phyloP scores from a whole-genome alignment of 2,329 filamentous ascomycete genomes.

The Aspergillus quadricinctus region DNA sequence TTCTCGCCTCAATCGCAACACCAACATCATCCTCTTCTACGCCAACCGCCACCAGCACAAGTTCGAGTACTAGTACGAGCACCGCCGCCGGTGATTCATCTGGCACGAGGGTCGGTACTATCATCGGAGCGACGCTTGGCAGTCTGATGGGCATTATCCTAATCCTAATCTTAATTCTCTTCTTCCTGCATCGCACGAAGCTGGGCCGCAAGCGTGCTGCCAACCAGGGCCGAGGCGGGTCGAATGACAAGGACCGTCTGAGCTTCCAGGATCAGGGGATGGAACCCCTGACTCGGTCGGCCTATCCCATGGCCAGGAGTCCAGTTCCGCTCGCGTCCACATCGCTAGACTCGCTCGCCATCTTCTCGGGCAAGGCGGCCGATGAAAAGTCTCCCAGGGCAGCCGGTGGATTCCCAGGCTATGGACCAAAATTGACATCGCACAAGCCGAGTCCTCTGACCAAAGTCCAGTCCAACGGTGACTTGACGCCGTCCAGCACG shows the following conservation, averaged over 20 bases:
- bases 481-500: slow-evolving; percentile 17
- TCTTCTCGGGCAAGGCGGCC: slow-evolving; percentile 35
- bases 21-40: slow-evolving; percentile 20
- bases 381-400: slow-evolving; percentile 31
- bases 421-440: slow-evolving; percentile 16
- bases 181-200: slow-evolving; percentile 61
- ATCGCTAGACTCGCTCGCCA: slow-evolving; percentile 38
- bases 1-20: slow-evolving; percentile 22
- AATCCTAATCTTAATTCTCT: slow-evolving; percentile 66
- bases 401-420: slow-evolving; percentile 14
- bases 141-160: slow-evolving; percentile 70
- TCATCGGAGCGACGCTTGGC: slow-evolving; percentile 78
- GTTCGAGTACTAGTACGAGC: slow-evolving; percentile 27
- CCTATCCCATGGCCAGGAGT: slow-evolving; percentile 44
- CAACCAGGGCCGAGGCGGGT: slow-evolving; percentile 45
- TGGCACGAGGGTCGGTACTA: slow-evolving; percentile 45
- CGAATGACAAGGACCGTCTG: slow-evolving; percentile 54
- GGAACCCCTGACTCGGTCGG: slow-evolving; percentile 38
- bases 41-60: slow-evolving; percentile 25
- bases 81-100: slow-evolving; percentile 30
- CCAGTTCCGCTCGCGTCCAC: slow-evolving; percentile 31
- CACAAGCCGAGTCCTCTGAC: slow-evolving; percentile 24
- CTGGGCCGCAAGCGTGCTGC: slow-evolving; percentile 47
- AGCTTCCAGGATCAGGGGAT: slow-evolving; percentile 44
- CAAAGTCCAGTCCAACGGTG: slow-evolving; percentile 27